Conservation (phyloP, 305 asterid species). For the Stenogyne calaminthoides region DNA sequence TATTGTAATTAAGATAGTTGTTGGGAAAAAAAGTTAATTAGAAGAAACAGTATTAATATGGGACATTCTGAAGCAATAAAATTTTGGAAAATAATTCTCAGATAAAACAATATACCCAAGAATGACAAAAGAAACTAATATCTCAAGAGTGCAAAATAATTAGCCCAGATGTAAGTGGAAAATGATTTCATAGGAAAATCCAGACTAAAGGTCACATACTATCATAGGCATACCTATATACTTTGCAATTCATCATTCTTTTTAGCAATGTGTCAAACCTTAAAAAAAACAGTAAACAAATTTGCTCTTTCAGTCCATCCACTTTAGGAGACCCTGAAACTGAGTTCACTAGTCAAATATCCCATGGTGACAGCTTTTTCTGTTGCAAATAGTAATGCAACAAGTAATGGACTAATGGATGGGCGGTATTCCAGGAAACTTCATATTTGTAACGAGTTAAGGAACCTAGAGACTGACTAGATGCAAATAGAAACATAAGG, state of each 20-base stretch:
- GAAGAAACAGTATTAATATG: not conserved
- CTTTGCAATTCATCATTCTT: conserved; percentile 1
- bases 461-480: conserved; percentile 6
- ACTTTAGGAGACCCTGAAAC: not conserved
- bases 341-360: conserved; percentile 4
- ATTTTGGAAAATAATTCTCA: not conserved
- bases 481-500: not conserved
- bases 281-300: not conserved
- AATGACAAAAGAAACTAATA: not conserved
- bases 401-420: not conserved
- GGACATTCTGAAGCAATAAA: not conserved
- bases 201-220: not conserved
- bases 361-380: not conserved
- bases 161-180: not conserved
- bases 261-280: not conserved
- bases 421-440: not conserved
- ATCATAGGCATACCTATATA: not conserved
- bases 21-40: not conserved
- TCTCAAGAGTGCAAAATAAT: not conserved
- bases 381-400: not conserved
- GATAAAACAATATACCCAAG: not conserved
- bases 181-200: conserved; percentile 2
- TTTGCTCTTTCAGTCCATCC: not conserved
- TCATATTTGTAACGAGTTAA: not conserved
- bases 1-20: not conserved